Base-by-base conservation (phyloP, 2,329 filamentous ascomycete species). In the Parafenestella ontariensis region DNA sequence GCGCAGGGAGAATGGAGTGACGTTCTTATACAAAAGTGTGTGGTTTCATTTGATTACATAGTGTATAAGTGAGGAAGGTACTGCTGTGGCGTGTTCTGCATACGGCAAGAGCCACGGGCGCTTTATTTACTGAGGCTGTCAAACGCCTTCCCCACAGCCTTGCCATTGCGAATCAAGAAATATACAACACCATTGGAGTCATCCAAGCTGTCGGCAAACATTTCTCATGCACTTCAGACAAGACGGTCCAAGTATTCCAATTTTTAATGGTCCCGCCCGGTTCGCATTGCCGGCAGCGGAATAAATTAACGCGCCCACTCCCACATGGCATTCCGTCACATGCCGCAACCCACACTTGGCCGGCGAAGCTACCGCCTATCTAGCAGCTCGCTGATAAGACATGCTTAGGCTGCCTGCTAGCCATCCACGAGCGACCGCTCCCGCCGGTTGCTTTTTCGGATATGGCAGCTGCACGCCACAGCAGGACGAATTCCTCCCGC, bases 381-480 rank as follows among this genome's bases (percentile, higher is more conserved):
- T 53, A 15, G 36, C 37, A 31, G 46, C 46, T 36, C 8, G 41
- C 31, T 61, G 64, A 67, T 63, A 66, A 59, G 60, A 55, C 43
- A 46, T 39, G 33, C 49, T 28, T 48, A 39, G 37, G 41, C 58
- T 36, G 42, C 37, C 48, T 51, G 48, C 53, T 61, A 57, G 58
- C 58, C 52, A 53, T 59, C 39, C 48, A 58, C 52, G 37, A 49
- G 33, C 47, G 37, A 58, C 45, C 45, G 49, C 54, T 44, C 37
- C 46, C 33, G 28, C 57, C 49, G 53, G 42, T 47, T 65, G 51
- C 61, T 61, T 58, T 59, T 61, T 51, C 44, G 46, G 64, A 31
- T 52, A 66, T 64, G 64, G 56, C 55, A 53, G 44, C 45, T 39
- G 55, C 33, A 61, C 52, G 54, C 48, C 57, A 49, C 41, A 28